Evolutionary conservation across 1,284 basidiomycete species (phyloP), one percentile per base, ranked within the genome.

Genomic region (Hymenochaete sp.): DNA sequence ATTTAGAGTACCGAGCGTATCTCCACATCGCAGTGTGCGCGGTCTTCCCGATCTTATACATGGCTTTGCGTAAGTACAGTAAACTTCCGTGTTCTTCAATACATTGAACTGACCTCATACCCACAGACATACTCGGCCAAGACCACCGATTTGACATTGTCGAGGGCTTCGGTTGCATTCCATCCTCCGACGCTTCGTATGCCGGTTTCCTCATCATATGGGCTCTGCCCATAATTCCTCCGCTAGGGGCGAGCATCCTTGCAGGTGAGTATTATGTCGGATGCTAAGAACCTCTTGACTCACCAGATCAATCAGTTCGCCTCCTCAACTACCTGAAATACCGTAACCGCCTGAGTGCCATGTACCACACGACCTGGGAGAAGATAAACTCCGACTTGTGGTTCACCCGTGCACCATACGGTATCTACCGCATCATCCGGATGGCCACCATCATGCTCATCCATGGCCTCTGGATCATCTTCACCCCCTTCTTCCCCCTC

Each of bases 71-170:
- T 83, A 56, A 51, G 79, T 70, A 24, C n/a, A n/a, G n/a, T n/a
- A n/a, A n/a, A n/a, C n/a, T 26, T 37, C 24, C 9, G 18, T 19
- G 8, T 28, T 42, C n/a, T 38, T 14, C 28, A 16, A 11, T 18
- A 44, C 4, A 4, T 3, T n/a, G n/a, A 2, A 38, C 16, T 31
- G 8, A 39, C 38, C n/a, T n/a, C 31, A 14, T 40, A 16, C 43
- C 7, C 31, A 16, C 49, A 85, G 82, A 84, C 55, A 56, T 73
- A 31, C 60, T 79, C 47, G 74, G 75, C 13, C 84, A 87, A 59
- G 74, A 77, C 49, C 74, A 76, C 61, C 74, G 84, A 38, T 87
- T 83, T 61, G 75, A 82, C 59, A 63, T 88, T 44, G 60, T 72
- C 39, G 62, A 75, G 56, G 68, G 76, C 49, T 72, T 75, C 51